Conservation (phyloP, 768 basidiomycete genomes). For the Suillus decipiens region DNA sequence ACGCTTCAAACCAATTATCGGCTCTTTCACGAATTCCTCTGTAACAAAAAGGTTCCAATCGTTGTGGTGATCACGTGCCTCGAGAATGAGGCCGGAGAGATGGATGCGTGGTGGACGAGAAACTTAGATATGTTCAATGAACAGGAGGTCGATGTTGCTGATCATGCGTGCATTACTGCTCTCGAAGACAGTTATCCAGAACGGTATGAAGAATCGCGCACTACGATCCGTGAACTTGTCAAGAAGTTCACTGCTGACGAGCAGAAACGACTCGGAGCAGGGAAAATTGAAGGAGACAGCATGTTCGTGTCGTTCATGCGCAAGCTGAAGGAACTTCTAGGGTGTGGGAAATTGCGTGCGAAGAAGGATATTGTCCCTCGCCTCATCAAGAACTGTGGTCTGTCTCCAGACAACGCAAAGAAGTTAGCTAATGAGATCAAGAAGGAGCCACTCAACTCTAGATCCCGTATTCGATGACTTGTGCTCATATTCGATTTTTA, state of each 20-base stretch:
- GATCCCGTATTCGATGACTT: not conserved
- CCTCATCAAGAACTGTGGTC: slow-evolving; percentile 27
- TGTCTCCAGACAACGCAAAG: slow-evolving; percentile 26
- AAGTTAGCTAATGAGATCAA: slow-evolving; percentile 14
- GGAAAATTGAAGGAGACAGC: slow-evolving; percentile 22
- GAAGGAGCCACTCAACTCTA: not conserved
- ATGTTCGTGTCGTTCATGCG: slow-evolving; percentile 19
- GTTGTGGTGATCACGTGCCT: no score
- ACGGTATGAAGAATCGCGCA: slow-evolving; percentile 31
- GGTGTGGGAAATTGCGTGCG: slow-evolving; percentile 17
- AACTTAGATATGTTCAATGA: no score
- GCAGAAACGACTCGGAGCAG: slow-evolving; percentile 22
- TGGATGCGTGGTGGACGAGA: no score
- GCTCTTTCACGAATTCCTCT: no score
- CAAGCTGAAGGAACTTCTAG: slow-evolving; percentile 16
- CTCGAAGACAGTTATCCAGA: no score
- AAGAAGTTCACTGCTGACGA: slow-evolving; percentile 26
- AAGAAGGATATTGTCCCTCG: slow-evolving; percentile 25
- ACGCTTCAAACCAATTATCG: no score
- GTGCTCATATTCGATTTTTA: no score
- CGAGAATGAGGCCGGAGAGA: no score
- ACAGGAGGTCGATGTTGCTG: no score
- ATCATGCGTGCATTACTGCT: no score
- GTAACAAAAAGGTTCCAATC: no score
- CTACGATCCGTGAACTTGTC: slow-evolving; percentile 23